Evolutionary conservation across 805 yeast species (phyloP), one percentile per base, ranked within the genome.

Genomic region (Sugiyamaella qingdaonensis): DNA sequence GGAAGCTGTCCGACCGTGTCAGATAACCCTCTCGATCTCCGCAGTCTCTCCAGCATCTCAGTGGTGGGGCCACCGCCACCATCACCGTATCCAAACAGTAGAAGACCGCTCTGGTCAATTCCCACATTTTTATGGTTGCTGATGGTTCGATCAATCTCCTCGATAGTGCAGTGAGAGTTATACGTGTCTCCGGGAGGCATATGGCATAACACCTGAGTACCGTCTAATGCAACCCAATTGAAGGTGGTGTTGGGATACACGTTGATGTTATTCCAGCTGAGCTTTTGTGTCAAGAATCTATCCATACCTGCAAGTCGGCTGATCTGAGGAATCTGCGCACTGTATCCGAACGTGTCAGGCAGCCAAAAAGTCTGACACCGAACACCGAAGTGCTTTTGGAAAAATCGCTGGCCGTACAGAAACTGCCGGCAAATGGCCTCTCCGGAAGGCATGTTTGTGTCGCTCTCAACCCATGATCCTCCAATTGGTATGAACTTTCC

Each of bases 51-150:
- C 58, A 92, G 62, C 95, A 90, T 90, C 63, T 88, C 95, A 41
- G 85, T 86, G 5, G 88, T 84, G 45, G 99, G 98, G 7, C 99
- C 99, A 59, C 99, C 99, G 57, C 99, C 99, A 62, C 99, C 99
- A 67, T 92, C 99, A 64, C 99, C 99, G 62, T 85, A 84, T 39
- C 99, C 99, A 63, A 81, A 94, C 42, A 90, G 73, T 64, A 92
- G 73, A 60, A 92, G 73, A 0, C 95, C 90, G 9, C 87, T 81
- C 55, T 87, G 90, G 52, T 84, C 89, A 58, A 84, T 82, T 53
- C 89, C 84, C 57, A 86, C 72, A 63, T 90, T 88, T 70, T 90
- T 86, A 72, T 94, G 95, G 64, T 89, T 91, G 27, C 75, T 71
- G 48, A 83, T 78, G 1, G 95, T 84, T 63, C 96, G 78, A 55